phyloP scores from a whole-genome alignment of 176 grass and related monocot genomes.

The Zea mays region Zm-B73-REFERENCE-NAM-5.0 NC_050105.1:71936501-71937000 shows the following conservation, averaged over 20 bases:
- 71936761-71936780: slow-evolving; percentile 88
- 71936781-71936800: slow-evolving; percentile 85
- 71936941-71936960: slow-evolving; percentile 73
- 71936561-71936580: slow-evolving; percentile 81
- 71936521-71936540: slow-evolving; percentile 84
- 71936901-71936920: slow-evolving; percentile 77
- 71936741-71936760: slow-evolving; percentile 67
- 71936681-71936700: slow-evolving; percentile 83
- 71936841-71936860: slow-evolving; percentile 76
- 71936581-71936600: slow-evolving; percentile 93
- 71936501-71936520: slow-evolving; percentile 77
- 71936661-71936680: slow-evolving; percentile 75
- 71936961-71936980: slow-evolving; percentile 84
- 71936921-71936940: slow-evolving; percentile 71
- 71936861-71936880: slow-evolving; percentile 81
- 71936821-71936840: slow-evolving; percentile 77
- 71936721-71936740: slow-evolving; percentile 78
- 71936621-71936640: slow-evolving; percentile 73
- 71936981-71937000: slow-evolving; percentile 92
- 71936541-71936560: slow-evolving; percentile 81
- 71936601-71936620: slow-evolving; percentile 63
- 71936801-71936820: slow-evolving; percentile 84
- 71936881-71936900: slow-evolving; percentile 75
- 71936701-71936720: slow-evolving; percentile 91
- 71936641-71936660: slow-evolving; percentile 93